phyloP scores from a whole-genome alignment of 345 rosid genomes.

The Gossypium rotundifolium region DNA sequence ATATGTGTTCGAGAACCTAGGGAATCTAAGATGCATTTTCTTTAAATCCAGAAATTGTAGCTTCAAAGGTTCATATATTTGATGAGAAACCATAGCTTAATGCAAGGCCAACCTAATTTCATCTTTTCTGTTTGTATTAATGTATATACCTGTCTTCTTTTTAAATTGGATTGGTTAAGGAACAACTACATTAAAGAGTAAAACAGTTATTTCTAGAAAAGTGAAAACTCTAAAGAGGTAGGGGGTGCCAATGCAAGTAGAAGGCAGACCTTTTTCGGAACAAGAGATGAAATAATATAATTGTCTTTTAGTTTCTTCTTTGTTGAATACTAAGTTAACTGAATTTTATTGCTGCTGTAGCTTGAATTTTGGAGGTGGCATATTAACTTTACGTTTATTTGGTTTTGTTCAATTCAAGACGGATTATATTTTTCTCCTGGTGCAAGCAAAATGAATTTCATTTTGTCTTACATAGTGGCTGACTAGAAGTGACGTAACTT shows the following conservation, averaged over 20 bases:
- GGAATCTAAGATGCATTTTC: neutral
- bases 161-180: neutral
- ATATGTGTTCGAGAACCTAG: neutral
- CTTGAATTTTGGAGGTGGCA: neutral
- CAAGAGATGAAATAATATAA: neutral
- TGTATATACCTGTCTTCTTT: neutral
- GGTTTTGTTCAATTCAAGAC: neutral
- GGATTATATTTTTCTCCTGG: no score
- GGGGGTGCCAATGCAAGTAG: neutral
- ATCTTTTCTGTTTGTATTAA: neutral
- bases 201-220: neutral
- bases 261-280: neutral
- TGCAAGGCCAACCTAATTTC: neutral
- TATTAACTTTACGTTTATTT: neutral
- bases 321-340: neutral
- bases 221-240: neutral
- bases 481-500: neutral
- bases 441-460: neutral
- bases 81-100: neutral
- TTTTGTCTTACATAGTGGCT: neutral
- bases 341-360: neutral
- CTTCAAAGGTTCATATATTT: neutral
- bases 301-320: neutral
- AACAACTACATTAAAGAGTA: neutral
- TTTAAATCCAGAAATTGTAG: neutral